Percentiles rank a stretch among this genome's conserved stretches.
Evolutionary conservation across 2,329 filamentous ascomycete species (phyloP).

Genomic region (Ramularia endophylla): DNA sequence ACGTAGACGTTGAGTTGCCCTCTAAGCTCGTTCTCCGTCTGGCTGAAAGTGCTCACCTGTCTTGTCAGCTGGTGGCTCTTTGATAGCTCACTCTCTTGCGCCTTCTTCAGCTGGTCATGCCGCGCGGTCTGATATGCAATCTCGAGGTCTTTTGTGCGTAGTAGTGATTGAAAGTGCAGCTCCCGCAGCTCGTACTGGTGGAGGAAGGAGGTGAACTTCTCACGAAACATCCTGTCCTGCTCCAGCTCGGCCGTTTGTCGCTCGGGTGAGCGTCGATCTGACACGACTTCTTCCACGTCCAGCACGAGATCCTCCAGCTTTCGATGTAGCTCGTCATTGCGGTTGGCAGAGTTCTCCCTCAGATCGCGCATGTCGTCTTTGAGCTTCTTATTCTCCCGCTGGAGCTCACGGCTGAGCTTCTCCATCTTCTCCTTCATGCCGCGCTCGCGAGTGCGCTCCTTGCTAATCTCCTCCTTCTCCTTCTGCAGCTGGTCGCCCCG

Average conservation of each 20-base stretch:
- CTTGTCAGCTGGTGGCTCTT: conserved; percentile 80
- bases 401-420: conserved; percentile 89
- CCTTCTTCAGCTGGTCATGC: conserved; percentile 84
- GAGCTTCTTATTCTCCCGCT: conserved; percentile 96
- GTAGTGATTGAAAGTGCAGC: conserved; percentile 83
- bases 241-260: conserved; percentile 79
- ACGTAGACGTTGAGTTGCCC: conserved; percentile 98
- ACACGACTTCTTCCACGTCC: conserved; percentile 83
- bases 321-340: conserved; percentile 76
- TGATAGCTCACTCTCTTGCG: conserved; percentile 71
- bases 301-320: conserved; percentile 74
- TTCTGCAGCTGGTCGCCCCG: conserved; percentile 91
- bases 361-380: conserved; percentile 89
- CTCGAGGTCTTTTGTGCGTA: conserved; percentile 92
- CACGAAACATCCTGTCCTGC: conserved; percentile 73
- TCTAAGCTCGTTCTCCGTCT: conserved; percentile 87
- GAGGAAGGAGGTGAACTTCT: conserved; percentile 90
- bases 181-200: conserved; percentile 97
- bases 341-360: conserved; percentile 77
- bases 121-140: conserved; percentile 87
- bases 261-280: conserved; percentile 68
- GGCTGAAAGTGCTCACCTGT: conserved; percentile 91
- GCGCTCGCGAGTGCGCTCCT: conserved; percentile 83
- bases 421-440: conserved; percentile 94
- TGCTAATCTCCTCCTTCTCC: conserved; percentile 84